Conservation (phyloP, 2,329 filamentous ascomycete species). For the Leptodontidium sp. region DNA sequence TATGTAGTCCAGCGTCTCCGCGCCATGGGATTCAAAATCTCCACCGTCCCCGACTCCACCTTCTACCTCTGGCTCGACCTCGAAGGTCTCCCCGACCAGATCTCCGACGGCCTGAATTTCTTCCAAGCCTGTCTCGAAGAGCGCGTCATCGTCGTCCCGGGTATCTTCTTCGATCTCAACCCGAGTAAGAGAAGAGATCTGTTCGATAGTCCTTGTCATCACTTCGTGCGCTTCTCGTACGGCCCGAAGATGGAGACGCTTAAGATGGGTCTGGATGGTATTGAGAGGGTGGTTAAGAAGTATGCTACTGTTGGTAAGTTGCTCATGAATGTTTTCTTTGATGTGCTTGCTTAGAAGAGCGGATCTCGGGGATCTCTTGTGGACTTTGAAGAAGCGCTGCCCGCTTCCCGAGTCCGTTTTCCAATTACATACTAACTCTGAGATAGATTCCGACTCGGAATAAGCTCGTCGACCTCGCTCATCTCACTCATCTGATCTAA, state of each 20-base stretch:
- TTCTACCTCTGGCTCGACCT: constrained; percentile 89
- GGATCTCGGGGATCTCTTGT: not conserved
- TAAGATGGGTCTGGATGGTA: constrained; percentile 81
- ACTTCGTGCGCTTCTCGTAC: constrained; percentile 87
- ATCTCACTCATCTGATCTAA: not conserved
- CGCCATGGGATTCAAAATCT: constrained; percentile 87
- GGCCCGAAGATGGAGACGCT: constrained; percentile 83
- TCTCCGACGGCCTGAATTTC: constrained; percentile 94
- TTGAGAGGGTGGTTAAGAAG: constrained; percentile 82
- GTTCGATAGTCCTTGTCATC: constrained; percentile 94
- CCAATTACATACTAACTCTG: not conserved
- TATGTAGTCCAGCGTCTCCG: constrained; percentile 82
- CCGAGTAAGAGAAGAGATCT: constrained; percentile 87
- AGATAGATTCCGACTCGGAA: constrained; percentile 16
- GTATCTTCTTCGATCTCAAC: constrained; percentile 98
- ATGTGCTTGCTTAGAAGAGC: not conserved
- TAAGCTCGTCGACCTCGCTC: not conserved
- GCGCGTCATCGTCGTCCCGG: constrained; percentile 95
- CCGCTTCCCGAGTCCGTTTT: not conserved
- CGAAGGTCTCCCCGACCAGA: constrained; percentile 76
- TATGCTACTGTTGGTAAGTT: constrained; percentile 33
- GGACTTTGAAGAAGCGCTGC: not conserved
- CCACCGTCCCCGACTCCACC: constrained; percentile 86
- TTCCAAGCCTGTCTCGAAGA: constrained; percentile 93
- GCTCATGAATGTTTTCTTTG: not conserved